Conservation (phyloP, 371 early-diverging fungal species). For the Amoeboaphelidium occidentale region DNA sequence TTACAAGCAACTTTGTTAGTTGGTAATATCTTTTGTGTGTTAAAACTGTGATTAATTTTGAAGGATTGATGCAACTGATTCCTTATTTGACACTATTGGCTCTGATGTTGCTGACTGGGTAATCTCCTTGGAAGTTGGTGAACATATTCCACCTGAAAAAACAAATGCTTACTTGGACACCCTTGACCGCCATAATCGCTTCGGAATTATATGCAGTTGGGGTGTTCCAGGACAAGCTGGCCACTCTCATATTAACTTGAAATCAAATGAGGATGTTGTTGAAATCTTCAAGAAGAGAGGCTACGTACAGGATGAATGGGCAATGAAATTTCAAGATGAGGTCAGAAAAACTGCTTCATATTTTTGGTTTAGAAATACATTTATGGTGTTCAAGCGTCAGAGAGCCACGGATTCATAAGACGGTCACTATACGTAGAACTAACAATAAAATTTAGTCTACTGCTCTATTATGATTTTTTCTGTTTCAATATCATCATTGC, state of each 20-base stretch:
- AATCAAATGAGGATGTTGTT: neutral
- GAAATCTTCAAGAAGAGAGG: neutral
- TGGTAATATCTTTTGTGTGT: neutral
- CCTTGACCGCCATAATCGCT: neutral
- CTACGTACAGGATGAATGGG: neutral
- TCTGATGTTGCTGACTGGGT: slow-evolving; percentile 1
- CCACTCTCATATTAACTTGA: neutral
- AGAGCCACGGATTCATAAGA: no score
- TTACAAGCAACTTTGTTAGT: neutral
- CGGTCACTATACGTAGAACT: no score
- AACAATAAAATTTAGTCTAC: no score
- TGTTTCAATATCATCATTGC: no score
- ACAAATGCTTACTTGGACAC: neutral
- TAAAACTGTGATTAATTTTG: neutral
- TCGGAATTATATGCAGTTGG: neutral
- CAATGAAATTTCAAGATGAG: neutral
- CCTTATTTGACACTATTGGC: no score
- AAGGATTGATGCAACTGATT: neutral
- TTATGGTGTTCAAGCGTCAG: neutral
- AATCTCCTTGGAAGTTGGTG: slow-evolving; percentile 2
- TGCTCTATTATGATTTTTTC: no score
- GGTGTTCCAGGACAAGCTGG: slow-evolving; percentile 1
- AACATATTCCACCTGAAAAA: slow-evolving; percentile 1
- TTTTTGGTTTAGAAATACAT: neutral
- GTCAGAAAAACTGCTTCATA: neutral